Evolutionary conservation across 78 protist species (phyloP).

Genomic region (Dictyostelium capitatum): DNA sequence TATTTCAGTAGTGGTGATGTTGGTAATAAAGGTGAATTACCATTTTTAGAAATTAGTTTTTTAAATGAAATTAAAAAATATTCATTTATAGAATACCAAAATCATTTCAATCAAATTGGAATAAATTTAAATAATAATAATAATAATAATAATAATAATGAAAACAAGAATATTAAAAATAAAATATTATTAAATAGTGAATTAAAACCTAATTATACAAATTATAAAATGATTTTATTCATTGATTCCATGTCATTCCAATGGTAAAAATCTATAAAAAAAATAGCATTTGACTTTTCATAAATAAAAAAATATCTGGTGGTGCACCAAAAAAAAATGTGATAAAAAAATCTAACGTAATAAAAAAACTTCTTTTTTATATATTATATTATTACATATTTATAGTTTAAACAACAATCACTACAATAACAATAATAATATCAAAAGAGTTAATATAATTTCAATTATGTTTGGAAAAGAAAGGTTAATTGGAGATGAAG

Average conservation of each 20-base stretch:
- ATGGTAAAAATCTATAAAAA: background rate
- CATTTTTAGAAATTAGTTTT: background rate
- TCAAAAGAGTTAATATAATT: background rate
- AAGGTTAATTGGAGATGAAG: slow-evolving; percentile 10
- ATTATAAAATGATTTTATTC: background rate
- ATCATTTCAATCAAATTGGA: background rate
- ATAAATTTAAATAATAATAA: background rate
- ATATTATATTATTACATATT: no score
- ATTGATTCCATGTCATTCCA: background rate
- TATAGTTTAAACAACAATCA: no score
- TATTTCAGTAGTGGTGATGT: background rate
- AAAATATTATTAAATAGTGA: background rate
- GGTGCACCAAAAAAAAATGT: no score
- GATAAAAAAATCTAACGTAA: no score
- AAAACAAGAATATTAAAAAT: background rate
- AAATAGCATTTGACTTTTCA: no score
- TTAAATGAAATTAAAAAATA: background rate
- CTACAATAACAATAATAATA: background rate
- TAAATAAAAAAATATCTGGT: no score
- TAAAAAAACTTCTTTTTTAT: no score
- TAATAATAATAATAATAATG: background rate
- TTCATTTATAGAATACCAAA: background rate
- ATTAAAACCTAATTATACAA: background rate
- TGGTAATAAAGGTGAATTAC: no score
- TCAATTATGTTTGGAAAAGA: slow-evolving; percentile 31